These are phyloP conservation scores for Epichloe glyceriae DNA, from an alignment of 2,329 filamentous ascomycete genomes.

Conservation along the genomic window DNA sequence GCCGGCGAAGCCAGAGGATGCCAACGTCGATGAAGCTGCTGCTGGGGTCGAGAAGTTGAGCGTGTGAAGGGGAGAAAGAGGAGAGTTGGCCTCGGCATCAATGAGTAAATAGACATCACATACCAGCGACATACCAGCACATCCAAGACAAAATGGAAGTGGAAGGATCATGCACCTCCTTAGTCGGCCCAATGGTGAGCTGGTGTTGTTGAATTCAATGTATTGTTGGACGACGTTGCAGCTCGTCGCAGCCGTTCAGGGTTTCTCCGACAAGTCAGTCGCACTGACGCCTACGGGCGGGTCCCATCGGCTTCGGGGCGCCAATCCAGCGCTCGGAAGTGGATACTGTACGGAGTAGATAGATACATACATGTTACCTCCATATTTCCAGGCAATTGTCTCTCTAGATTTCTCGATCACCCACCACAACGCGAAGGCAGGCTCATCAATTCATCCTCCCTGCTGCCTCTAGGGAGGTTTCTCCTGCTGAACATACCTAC, in stretches of 20 bases:
- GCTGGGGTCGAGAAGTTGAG: conserved; percentile 4
- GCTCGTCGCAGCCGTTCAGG: background rate
- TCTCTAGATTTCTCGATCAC: background rate
- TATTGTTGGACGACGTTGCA: background rate
- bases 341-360: background rate
- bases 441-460: background rate
- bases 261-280: background rate
- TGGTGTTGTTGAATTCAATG: background rate
- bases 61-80: conserved; percentile 1
- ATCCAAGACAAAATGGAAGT: background rate
- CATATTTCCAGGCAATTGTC: background rate
- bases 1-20: background rate
- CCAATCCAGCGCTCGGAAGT: background rate
- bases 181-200: background rate
- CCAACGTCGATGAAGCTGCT: conserved; percentile 1
- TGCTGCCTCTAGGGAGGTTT: background rate
- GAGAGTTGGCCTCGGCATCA: background rate
- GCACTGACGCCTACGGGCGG: background rate
- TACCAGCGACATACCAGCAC: background rate
- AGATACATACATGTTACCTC: background rate
- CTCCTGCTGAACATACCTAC: background rate
- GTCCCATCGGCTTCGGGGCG: background rate
- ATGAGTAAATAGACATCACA: background rate
- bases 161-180: background rate
- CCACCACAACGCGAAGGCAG: background rate